Base-by-base conservation (phyloP, 805 yeast species). In the Metschnikowia hibisci region DNA sequence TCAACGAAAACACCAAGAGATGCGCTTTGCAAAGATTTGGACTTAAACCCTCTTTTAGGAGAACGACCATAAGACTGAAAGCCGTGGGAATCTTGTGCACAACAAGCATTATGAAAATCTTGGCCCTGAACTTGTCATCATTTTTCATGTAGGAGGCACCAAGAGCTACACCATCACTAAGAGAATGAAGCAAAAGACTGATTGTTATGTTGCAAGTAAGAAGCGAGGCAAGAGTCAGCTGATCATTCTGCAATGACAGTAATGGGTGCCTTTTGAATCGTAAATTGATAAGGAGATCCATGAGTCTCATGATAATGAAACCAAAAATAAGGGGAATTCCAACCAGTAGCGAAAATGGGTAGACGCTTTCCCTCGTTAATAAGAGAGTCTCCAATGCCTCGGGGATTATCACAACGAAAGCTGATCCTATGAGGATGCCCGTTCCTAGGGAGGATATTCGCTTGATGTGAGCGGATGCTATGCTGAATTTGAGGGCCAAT, bases 31-130 rank as follows among this genome's bases (percentile, higher is more conserved):
- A 64, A 20, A 61, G 49, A 16, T 52, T 37, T 27, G 53, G 44
- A 26, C 66, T 36, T 2, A 72, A 45, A 4, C 70, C 67, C 28
- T 65, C 63, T 25, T 67, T 61, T 9, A 77, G 52, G 25, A 85
- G 65, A 12, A 83, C 67, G 1, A 86, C 71, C 4, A 77, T 60
- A 32, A 85, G 67, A 32, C 89, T 84, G 58, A 85, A 81, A 4
- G 87, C 73, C 0, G 91, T 82, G 0, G 93, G 93, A 4, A 84
- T 66, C 59, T 85, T 85, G 66, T 85, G 93, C 26, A 82, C 55
- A 46, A 84, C 69, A 23, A 85, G 76, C 10, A 87, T 81, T 10
- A 80, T 39, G 36, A 82, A 75, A 39, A 85, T 77, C 30, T 80
- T 51, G 36, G 67, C 29, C 45, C 63, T 70, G 29, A 74, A 60